Evolutionary conservation across 2,329 filamentous ascomycete genomes (phyloP).

Genomic region (Fusarium nurragi): DNA sequence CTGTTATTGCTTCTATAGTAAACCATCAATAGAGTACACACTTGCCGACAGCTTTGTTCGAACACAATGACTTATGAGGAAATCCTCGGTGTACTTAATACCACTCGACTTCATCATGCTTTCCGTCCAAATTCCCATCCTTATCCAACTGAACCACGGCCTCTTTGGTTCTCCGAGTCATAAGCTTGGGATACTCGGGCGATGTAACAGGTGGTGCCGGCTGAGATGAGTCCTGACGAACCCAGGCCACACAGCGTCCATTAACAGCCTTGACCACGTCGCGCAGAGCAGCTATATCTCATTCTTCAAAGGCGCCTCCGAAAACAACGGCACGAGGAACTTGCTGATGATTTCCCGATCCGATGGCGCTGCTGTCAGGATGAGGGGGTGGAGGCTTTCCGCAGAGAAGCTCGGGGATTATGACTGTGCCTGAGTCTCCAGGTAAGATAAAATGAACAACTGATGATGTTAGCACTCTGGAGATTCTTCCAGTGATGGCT

Average conservation of each 20-base stretch:
- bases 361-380: constrained; percentile 8
- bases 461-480: neutral
- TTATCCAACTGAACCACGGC: constrained; percentile 10
- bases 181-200: constrained; percentile 18
- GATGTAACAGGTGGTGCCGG: constrained; percentile 18
- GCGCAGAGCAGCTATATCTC: neutral
- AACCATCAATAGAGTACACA: neutral
- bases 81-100: constrained; percentile 1
- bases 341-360: constrained; percentile 1
- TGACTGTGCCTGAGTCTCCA: constrained; percentile 14
- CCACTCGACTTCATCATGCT: constrained; percentile 16
- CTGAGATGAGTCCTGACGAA: constrained; percentile 13
- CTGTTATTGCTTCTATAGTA: neutral
- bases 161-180: constrained; percentile 26
- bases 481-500: accelerated
- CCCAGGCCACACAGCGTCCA: constrained; percentile 13
- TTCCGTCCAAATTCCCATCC: constrained; percentile 13
- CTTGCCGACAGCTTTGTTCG: neutral
- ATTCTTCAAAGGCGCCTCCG: constrained; percentile 19
- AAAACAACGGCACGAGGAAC: constrained; percentile 10
- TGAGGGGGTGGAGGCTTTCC: neutral
- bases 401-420: constrained; percentile 10
- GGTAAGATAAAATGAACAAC: constrained; percentile 27
- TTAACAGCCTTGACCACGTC: constrained; percentile 3
- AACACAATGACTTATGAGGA: no score